Conservation (phyloP, 1,284 basidiomycete species). For the Trichosporon asahii region DNA sequence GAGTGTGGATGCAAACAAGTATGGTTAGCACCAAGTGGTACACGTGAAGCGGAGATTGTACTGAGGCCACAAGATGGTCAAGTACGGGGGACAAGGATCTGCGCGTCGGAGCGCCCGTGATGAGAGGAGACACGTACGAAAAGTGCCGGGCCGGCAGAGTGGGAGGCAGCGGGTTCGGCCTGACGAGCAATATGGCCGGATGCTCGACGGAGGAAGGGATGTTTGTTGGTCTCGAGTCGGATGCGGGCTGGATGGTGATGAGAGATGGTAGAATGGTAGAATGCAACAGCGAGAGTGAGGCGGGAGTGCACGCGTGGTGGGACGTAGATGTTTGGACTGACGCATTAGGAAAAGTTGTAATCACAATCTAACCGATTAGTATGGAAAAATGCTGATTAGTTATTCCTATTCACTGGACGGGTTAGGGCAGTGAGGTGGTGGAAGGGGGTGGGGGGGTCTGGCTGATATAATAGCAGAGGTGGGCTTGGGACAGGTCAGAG, state of each 20-base stretch:
- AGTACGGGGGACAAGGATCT: not conserved
- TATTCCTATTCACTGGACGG: not conserved
- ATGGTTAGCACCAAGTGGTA: not conserved
- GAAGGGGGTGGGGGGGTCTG: not conserved
- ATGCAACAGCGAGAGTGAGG: not conserved
- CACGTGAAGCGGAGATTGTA: not conserved
- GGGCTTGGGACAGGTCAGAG: not conserved
- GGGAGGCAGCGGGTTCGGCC: not conserved
- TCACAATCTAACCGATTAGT: not conserved
- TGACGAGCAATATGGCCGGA: not conserved
- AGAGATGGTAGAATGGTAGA: slow-evolving; percentile 10
- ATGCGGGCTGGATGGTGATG: slow-evolving; percentile 8
- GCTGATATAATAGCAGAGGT: not conserved
- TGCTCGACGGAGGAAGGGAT: not conserved
- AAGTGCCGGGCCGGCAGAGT: not conserved
- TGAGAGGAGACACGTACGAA: slow-evolving; percentile 8
- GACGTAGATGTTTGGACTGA: not conserved
- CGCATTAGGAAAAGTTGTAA: slow-evolving; percentile 8
- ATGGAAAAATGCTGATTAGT: not conserved
- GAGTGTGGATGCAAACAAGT: not conserved
- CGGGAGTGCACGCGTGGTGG: slow-evolving; percentile 10
- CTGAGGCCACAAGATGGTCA: not conserved
- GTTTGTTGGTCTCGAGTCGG: not conserved
- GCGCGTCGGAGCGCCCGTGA: not conserved
- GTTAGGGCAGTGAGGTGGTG: not conserved